phyloP scores from a whole-genome alignment of 2,329 filamentous ascomycete genomes.

The Chrysoporthe cubensis region DNA sequence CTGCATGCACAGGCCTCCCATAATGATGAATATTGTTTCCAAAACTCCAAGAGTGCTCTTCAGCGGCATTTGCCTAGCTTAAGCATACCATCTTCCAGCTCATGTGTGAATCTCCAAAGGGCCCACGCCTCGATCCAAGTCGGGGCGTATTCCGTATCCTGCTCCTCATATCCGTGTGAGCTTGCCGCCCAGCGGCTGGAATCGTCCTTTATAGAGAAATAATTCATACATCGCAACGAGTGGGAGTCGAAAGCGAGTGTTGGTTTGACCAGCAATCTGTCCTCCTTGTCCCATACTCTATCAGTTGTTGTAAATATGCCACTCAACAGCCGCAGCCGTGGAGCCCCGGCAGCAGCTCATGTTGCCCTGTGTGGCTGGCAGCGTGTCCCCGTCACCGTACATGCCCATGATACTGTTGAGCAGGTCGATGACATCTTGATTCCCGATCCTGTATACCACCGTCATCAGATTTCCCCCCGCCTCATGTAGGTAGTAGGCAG shows the following conservation, averaged over 20 bases:
- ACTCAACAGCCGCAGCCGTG: constrained; percentile 18
- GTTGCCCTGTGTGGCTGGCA: constrained; percentile 17
- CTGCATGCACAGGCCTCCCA: background rate
- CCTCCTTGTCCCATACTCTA: background rate
- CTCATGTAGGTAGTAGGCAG: no score
- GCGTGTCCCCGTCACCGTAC: background rate
- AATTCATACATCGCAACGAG: no score
- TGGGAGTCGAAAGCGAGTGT: background rate
- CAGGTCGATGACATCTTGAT: constrained; percentile 25
- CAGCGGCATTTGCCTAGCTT: background rate
- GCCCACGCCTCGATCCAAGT: background rate
- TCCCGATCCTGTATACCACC: constrained; percentile 15
- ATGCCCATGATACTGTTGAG: constrained; percentile 17
- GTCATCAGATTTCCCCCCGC: background rate
- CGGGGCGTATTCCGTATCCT: background rate
- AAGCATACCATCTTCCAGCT: background rate
- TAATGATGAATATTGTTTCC: background rate
- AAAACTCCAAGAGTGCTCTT: background rate
- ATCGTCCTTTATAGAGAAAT: background rate
- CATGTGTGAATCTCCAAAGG: background rate
- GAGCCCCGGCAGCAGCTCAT: constrained; percentile 29
- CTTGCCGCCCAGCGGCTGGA: background rate
- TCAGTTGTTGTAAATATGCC: constrained; percentile 32
- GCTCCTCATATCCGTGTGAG: background rate
- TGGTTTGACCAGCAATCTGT: background rate